Base-by-base conservation (phyloP, 805 yeast genomes). In the Saccharomycopsis babjevae region DNA sequence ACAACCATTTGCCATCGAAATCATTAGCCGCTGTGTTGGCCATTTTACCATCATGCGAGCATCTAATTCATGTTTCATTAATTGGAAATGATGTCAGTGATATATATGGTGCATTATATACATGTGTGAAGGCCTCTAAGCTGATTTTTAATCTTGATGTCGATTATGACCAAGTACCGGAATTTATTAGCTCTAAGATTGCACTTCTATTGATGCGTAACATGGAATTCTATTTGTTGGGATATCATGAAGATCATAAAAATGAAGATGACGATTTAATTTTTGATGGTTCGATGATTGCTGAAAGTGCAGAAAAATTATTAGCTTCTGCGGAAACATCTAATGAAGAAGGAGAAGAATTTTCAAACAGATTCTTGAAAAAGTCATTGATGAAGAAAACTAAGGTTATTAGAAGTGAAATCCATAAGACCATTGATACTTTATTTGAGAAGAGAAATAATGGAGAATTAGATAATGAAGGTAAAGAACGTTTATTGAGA, bases 181-280 rank as follows among this genome's bases (percentile, higher is more conserved):
- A 79, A 59, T 76, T 79, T 57, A 78, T 86, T 65, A 83, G 82
- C 67, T 88, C 90, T 50, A 81, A 84, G 67, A 81, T 91, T 62
- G 94, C 96, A 1, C 78, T 88, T 54, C 84, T 87, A 66, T 81
- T 94, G 56, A 85, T 92, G 85, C 81, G 86, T 67, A 92, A 92
- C 71, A 85, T 91, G 86, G 90, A 86, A 66, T 71, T 75, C 43
- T 76, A 79, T n/a, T 72, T 85, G 59, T 77, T 78, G 61, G 70
- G 69, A 50, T 64, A 57, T 42, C 73, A 74, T 52, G 66, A 72
- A 20, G 43, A 42, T n/a, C 50, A 34, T 28, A 34, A 30, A 38
- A 58, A n/a, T 22, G 59, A 39, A 20, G 74, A 74, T 60, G 88
- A 80, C 69, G 93, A 88, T 65, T 75, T 88, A 57, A 78, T 88